A percentile compares a stretch with the other conserved stretches of the same genome.
phyloP scores from a whole-genome alignment of 208 protist genomes.

The Acanthamoeba castellanii region DNA sequence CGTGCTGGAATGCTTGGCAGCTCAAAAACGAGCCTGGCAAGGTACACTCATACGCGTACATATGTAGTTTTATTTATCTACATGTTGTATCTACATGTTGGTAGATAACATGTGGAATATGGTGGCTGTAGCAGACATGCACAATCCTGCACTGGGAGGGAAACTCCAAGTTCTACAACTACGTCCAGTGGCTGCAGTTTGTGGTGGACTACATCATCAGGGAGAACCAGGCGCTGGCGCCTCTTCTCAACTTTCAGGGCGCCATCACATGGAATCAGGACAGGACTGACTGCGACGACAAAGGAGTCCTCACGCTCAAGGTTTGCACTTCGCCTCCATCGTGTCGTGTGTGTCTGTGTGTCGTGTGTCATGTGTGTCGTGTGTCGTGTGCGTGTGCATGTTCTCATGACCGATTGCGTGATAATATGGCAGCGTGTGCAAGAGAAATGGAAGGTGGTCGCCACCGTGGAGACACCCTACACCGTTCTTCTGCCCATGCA shows the following conservation, averaged over 20 bases:
- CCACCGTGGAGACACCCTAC: too few relatives aligned
- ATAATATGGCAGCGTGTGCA: too few relatives aligned
- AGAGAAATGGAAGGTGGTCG: too few relatives aligned
- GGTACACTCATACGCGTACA: too few relatives aligned
- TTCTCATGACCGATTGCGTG: too few relatives aligned
- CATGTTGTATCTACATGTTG: too few relatives aligned
- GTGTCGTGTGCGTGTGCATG: too few relatives aligned
- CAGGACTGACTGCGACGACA: background rate
- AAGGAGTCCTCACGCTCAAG: background rate
- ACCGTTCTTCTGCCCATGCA: too few relatives aligned
- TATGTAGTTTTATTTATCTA: too few relatives aligned
- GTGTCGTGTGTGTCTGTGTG: background rate
- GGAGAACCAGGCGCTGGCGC: background rate
- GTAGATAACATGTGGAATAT: too few relatives aligned
- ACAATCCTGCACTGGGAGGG: background rate
- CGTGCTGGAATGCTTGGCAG: too few relatives aligned
- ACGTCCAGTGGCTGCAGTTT: background rate
- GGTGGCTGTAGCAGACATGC: background rate
- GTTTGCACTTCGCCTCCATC: background rate
- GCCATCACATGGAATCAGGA: background rate
- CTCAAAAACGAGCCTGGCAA: too few relatives aligned
- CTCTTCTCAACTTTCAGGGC: background rate
- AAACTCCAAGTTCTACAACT: background rate
- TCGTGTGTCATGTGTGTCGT: background rate
- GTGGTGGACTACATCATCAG: constrained; percentile 9